Percentiles rank a stretch among this genome's conserved stretches.
Conservation (phyloP, 208 protist genomes). For the Lotmaria passim region DNA sequence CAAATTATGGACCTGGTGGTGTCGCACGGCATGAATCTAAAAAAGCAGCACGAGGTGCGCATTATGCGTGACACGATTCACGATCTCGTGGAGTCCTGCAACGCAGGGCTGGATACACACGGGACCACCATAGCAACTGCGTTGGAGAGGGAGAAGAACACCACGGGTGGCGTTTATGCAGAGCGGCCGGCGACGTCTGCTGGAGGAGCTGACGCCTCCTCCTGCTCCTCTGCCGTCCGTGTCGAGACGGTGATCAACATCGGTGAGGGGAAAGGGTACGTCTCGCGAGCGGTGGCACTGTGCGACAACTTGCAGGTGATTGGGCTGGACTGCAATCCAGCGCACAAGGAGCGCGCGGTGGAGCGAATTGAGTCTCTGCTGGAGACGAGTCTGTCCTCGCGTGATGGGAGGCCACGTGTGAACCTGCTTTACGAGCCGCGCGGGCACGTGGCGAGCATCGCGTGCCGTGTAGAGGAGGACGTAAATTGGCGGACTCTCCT, state of each 20-base stretch:
- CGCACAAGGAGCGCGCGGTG: slow-evolving; percentile 75
- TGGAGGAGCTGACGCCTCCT: background rate
- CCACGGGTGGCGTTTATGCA: background rate
- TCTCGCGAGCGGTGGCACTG: slow-evolving; percentile 79
- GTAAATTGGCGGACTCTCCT: slow-evolving; percentile 66
- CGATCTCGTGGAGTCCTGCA: slow-evolving; percentile 67
- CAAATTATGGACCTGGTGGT: slow-evolving; percentile 67
- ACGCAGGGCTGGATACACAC: slow-evolving; percentile 1
- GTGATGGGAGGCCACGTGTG: slow-evolving; percentile 33
- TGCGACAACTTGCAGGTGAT: slow-evolving; percentile 82
- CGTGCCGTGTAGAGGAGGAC: slow-evolving; percentile 53
- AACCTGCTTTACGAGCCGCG: slow-evolving; percentile 81
- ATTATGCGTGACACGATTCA: slow-evolving; percentile 74
- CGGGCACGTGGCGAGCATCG: slow-evolving; percentile 71
- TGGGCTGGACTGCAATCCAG: slow-evolving; percentile 90
- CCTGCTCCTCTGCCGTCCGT: background rate
- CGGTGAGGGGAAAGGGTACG: slow-evolving; percentile 92
- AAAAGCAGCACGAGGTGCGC: slow-evolving; percentile 90
- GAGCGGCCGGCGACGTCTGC: background rate
- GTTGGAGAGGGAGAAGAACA: background rate
- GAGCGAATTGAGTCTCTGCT: slow-evolving; percentile 68
- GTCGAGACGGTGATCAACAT: slow-evolving; percentile 86
- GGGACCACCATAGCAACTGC: background rate
- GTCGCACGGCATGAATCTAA: slow-evolving; percentile 74
- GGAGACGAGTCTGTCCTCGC: slow-evolving; percentile 45